These are phyloP conservation scores for Heritiera fomes DNA, from an alignment of 345 rosid species.

Conservation along the genomic window DNA sequence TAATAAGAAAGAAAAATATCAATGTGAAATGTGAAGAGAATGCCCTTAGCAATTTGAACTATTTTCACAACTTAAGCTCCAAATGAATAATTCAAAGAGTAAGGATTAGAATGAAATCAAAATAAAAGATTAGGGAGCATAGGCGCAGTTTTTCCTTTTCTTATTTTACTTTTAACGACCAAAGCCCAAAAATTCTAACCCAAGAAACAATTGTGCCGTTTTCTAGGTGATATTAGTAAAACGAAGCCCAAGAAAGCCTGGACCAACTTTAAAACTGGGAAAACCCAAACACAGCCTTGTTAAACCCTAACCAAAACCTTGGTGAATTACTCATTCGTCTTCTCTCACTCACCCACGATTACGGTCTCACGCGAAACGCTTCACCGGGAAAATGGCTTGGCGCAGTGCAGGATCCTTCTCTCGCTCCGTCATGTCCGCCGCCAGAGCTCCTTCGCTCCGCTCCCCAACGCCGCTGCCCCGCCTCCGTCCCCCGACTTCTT, in stretches of 20 bases:
- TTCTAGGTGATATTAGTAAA: neutral
- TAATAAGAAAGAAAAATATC: too few relatives aligned
- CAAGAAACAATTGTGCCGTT: too few relatives aligned
- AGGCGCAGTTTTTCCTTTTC: too few relatives aligned
- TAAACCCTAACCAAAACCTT: constrained; percentile 42
- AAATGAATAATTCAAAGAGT: too few relatives aligned
- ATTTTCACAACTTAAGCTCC: too few relatives aligned
- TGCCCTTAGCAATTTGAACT: too few relatives aligned
- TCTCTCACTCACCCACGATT: neutral
- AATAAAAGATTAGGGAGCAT: too few relatives aligned
- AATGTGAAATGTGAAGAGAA: too few relatives aligned
- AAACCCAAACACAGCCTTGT: neutral
- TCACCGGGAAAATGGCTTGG: constrained; percentile 40
- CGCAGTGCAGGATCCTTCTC: constrained; percentile 42
- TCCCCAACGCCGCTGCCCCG: constrained; percentile 49
- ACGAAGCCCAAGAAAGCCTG: neutral
- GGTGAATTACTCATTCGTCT: neutral
- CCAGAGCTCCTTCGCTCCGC: constrained; percentile 52
- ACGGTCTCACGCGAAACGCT: neutral
- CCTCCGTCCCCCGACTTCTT: constrained; percentile 54
- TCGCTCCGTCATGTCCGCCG: constrained; percentile 50
- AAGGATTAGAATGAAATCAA: too few relatives aligned
- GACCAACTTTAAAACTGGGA: neutral
- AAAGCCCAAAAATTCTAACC: too few relatives aligned
- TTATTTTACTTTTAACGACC: too few relatives aligned